These are phyloP conservation scores for Camellia oleifera DNA, from an alignment of 179 eudicot genomes.

Conservation along the genomic window DNA sequence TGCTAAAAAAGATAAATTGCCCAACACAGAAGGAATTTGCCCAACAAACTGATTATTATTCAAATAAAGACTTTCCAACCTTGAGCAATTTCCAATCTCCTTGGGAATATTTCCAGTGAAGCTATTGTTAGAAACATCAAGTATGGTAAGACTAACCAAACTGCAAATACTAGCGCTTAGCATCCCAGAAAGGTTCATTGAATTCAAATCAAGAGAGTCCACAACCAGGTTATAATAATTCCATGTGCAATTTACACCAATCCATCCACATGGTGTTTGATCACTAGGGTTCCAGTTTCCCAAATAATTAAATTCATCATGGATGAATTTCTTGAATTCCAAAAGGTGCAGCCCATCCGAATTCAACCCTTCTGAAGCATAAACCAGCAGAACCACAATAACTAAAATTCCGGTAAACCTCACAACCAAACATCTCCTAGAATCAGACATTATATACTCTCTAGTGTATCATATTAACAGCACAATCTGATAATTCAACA, in stretches of 20 bases:
- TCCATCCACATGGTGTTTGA: constrained; percentile 76
- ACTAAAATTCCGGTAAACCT: constrained; percentile 19
- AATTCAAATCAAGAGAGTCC: constrained; percentile 49
- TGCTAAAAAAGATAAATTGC: constrained; percentile 45
- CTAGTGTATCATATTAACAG: not conserved
- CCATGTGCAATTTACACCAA: constrained; percentile 63
- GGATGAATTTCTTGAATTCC: constrained; percentile 54
- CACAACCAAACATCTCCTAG: constrained; percentile 19
- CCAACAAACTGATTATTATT: constrained; percentile 64
- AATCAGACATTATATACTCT: constrained; percentile 28
- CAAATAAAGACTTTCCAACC: constrained; percentile 44
- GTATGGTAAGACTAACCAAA: constrained; percentile 42
- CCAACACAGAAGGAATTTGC: constrained; percentile 62
- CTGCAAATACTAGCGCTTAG: constrained; percentile 64
- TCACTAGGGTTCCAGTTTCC: constrained; percentile 60
- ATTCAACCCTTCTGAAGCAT: constrained; percentile 55
- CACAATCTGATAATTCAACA: constrained; percentile 3
- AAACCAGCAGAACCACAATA: constrained; percentile 27
- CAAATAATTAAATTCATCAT: constrained; percentile 43
- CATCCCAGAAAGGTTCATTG: constrained; percentile 71
- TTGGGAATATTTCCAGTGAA: constrained; percentile 54
- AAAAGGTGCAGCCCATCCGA: constrained; percentile 67
- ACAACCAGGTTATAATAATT: constrained; percentile 40
- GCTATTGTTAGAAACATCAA: constrained; percentile 60
- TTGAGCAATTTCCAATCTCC: constrained; percentile 59